Conservation (phyloP, 352 stramenopile genomes). For the Pythium coloratum region DNA sequence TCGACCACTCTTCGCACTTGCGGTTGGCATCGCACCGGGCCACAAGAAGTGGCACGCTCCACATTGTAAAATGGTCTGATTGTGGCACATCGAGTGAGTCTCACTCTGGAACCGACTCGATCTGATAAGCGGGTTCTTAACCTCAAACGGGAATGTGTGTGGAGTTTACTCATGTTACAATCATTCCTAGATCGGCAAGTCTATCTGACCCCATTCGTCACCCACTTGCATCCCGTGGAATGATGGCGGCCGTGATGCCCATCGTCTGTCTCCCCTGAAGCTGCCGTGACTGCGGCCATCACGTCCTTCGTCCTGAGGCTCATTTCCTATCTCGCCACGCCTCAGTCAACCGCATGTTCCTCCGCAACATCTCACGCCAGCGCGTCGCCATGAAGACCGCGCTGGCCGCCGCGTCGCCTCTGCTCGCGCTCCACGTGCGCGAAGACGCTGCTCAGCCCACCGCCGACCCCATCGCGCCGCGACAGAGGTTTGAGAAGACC, state of each 20-base stretch:
- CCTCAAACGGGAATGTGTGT: background rate
- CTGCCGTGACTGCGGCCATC: background rate
- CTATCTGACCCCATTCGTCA: too few relatives aligned
- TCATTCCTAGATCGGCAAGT: background rate
- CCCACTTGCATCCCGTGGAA: background rate
- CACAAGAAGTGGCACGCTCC: conserved; percentile 24
- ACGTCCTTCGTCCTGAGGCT: background rate
- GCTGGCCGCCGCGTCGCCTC: conserved; percentile 16
- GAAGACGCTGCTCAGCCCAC: conserved; percentile 5
- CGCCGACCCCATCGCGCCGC: conserved; percentile 14
- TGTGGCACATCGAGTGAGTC: conserved; percentile 5
- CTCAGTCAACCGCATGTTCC: conserved; percentile 15
- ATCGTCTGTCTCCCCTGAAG: background rate
- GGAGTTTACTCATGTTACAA: background rate
- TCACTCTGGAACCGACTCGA: too few relatives aligned
- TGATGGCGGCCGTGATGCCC: background rate
- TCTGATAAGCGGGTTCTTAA: background rate
- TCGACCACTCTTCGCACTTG: background rate
- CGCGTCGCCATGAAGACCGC: conserved; percentile 23
- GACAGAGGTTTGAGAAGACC: conserved; percentile 18
- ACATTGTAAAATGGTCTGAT: conserved; percentile 6
- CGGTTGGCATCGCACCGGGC: conserved; percentile 9
- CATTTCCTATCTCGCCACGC: conserved; percentile 8
- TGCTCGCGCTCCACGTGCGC: conserved; percentile 15
- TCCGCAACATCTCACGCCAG: conserved; percentile 14